Percentiles rank a stretch among this genome's conserved stretches.
Conservation (phyloP, 192 early-diverging fungal species). For the Entrophospora sp. region DNA sequence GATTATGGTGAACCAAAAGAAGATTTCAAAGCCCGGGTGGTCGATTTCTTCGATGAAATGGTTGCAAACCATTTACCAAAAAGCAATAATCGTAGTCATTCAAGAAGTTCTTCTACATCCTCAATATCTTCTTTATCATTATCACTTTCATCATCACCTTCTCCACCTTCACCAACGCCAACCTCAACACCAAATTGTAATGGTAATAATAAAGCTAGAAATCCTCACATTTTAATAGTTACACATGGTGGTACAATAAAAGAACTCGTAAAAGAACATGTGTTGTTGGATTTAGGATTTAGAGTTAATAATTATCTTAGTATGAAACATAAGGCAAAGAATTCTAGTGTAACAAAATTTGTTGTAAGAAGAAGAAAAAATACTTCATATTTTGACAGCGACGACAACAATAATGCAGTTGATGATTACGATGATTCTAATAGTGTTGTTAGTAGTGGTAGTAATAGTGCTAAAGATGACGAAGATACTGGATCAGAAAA, state of each 20-base stretch:
- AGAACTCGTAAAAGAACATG: slow-evolving; percentile 1
- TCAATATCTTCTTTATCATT: no score
- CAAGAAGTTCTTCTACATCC: no score
- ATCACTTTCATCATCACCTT: no score
- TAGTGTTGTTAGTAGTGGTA: background rate
- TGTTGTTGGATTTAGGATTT: slow-evolving; percentile 15
- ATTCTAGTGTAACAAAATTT: slow-evolving; percentile 12
- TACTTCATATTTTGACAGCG: background rate
- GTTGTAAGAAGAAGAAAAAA: background rate
- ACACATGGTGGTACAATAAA: slow-evolving; percentile 17
- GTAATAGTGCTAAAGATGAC: background rate
- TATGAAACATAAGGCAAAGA: slow-evolving; percentile 16
- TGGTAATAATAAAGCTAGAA: background rate
- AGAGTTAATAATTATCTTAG: slow-evolving; percentile 16
- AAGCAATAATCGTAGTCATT: background rate
- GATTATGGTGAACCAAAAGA: slow-evolving; percentile 19
- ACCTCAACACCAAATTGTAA: no score
- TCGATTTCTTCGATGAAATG: slow-evolving; percentile 13
- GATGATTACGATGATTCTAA: background rate
- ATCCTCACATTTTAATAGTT: slow-evolving; percentile 9
- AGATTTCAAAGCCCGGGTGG: background rate
- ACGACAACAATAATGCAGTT: background rate
- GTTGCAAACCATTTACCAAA: slow-evolving; percentile 5
- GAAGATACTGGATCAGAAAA: slow-evolving; percentile 6
- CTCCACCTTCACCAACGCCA: no score